A percentile compares a stretch with the other conserved stretches of the same genome.
These are phyloP conservation scores for Gossypium longicalyx DNA, from an alignment of 345 rosid genomes.

Conservation along the genomic window DNA sequence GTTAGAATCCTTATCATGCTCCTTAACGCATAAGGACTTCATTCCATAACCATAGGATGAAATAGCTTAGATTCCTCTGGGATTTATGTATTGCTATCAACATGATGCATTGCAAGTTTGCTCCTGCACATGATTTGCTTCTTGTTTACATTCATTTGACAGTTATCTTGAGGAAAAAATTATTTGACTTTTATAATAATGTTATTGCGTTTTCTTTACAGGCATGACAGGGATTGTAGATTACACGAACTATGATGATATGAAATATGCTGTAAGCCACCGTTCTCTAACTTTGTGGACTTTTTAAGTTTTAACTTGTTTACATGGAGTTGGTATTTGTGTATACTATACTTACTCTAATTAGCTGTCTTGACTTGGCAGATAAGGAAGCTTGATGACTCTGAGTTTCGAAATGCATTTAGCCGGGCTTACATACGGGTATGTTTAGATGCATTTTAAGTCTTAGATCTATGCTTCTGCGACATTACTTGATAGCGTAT, in stretches of 20 bases:
- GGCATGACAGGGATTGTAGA: constrained; percentile 91
- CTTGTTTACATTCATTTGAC: background rate
- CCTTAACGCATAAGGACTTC: background rate
- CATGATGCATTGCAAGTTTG: background rate
- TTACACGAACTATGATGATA: constrained; percentile 81
- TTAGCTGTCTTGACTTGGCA: constrained; percentile 23
- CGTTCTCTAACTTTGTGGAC: background rate
- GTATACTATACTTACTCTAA: background rate
- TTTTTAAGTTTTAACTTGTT: background rate
- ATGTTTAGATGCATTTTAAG: constrained; percentile 16
- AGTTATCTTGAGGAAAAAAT: background rate
- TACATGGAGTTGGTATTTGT: background rate
- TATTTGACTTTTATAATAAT: background rate
- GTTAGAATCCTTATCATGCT: constrained; percentile 22
- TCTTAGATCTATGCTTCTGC: background rate
- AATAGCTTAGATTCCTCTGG: constrained; percentile 3
- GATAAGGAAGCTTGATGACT: constrained; percentile 84
- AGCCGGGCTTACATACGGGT: constrained; percentile 80
- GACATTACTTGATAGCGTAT: background rate
- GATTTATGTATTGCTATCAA: background rate
- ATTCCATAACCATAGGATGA: background rate
- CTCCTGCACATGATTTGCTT: background rate
- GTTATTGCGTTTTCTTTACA: constrained; percentile 25
- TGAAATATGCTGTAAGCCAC: constrained; percentile 88
- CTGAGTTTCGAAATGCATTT: constrained; percentile 87